Percentiles rank a stretch among this genome's conserved stretches.
These are phyloP conservation scores for Tricholoma hemisulphureum DNA, from an alignment of 768 basidiomycete genomes.

Conservation along the genomic window DNA sequence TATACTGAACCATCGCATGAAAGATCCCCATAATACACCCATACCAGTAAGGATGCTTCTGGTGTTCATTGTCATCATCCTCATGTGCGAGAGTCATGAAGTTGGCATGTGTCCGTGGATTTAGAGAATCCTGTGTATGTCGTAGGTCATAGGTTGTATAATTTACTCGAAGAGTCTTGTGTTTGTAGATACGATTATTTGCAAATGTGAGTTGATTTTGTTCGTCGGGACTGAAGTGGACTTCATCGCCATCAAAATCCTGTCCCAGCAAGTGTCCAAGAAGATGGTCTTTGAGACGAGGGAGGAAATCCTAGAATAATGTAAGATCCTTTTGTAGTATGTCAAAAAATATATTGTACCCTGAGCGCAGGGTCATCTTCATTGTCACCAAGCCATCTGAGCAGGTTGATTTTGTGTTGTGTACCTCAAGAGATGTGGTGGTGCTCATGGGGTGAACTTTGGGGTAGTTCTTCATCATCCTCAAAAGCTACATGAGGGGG, in stretches of 20 bases:
- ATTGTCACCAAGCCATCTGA: not conserved
- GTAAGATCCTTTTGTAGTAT: not conserved
- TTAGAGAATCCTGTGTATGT: conserved; percentile 2
- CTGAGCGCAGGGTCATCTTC: not conserved
- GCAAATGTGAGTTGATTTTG: too few relatives aligned
- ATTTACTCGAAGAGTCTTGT: conserved; percentile 19
- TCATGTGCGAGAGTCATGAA: conserved; percentile 9
- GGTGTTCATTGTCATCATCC: not conserved
- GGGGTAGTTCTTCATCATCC: conserved; percentile 8
- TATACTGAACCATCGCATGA: conserved; percentile 14
- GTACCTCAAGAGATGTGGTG: conserved; percentile 17
- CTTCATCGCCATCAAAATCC: conserved; percentile 12
- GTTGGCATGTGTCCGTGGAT: conserved; percentile 5
- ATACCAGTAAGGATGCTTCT: conserved; percentile 5
- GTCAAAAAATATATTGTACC: not conserved
- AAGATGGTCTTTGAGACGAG: conserved; percentile 27
- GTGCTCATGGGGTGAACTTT: conserved; percentile 5
- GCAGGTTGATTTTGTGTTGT: not conserved
- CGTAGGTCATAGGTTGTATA: conserved; percentile 24
- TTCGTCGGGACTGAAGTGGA: conserved; percentile 11
- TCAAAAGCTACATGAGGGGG: too few relatives aligned
- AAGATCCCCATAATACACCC: conserved; percentile 17
- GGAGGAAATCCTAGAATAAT: conserved; percentile 21
- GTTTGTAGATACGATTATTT: too few relatives aligned
- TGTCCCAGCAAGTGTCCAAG: conserved; percentile 22